Evolutionary conservation across 140 eudicot genomes (phyloP).

Genomic region (Cichorium intybus): DNA sequence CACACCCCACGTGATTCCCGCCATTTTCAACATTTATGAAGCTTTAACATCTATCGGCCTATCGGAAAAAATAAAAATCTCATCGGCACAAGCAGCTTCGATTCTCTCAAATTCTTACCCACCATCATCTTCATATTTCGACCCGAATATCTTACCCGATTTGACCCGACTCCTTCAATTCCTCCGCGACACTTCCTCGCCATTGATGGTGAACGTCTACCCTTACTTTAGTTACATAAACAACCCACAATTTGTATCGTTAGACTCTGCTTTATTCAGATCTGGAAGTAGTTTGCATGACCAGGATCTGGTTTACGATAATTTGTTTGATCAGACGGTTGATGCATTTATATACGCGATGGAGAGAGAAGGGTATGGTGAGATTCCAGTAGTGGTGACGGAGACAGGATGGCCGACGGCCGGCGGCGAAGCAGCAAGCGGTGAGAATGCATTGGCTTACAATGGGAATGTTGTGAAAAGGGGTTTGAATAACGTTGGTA

Average conservation of each 20-base stretch:
- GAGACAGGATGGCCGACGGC: conserved; percentile 79
- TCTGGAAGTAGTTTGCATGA: conserved; percentile 25
- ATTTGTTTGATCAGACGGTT: conserved; percentile 54
- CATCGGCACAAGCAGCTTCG: conserved; percentile 59
- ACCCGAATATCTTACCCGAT: conserved; percentile 31
- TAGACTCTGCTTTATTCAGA: conserved; percentile 51
- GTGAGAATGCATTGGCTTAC: conserved; percentile 59
- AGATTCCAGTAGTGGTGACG: conserved; percentile 59
- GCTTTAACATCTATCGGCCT: conserved; percentile 54
- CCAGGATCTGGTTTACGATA: conserved; percentile 36
- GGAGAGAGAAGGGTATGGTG: conserved; percentile 56
- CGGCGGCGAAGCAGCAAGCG: conserved; percentile 50
- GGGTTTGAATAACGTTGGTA: conserved; percentile 49
- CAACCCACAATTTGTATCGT: conserved; percentile 36
- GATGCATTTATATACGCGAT: conserved; percentile 60
- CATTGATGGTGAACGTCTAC: conserved; percentile 68
- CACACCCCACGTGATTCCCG: conserved; percentile 43
- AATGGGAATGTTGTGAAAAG: conserved; percentile 63
- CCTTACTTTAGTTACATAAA: conserved; percentile 59
- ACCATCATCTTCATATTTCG: conserved; percentile 55
- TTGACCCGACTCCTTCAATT: conserved; percentile 46
- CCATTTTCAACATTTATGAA: conserved; percentile 52
- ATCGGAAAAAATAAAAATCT: conserved; percentile 40
- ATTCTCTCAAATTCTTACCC: conserved; percentile 59
- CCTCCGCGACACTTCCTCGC: conserved; percentile 51